phyloP scores from a whole-genome alignment of 768 basidiomycete species.

The Tulasnella sp. region DNA sequence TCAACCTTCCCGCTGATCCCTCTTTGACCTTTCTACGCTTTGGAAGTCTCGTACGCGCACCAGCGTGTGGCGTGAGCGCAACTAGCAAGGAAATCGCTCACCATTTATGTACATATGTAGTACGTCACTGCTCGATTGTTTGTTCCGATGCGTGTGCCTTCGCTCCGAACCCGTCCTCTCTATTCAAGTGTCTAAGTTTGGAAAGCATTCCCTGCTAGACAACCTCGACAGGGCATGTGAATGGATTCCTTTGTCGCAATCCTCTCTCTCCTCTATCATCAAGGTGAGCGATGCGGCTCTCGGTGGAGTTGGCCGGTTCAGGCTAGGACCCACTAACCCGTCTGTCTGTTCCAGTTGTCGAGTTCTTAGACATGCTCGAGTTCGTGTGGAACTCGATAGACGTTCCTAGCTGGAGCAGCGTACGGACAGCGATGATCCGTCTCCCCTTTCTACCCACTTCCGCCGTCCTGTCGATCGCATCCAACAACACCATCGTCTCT shows the following conservation, averaged over 20 bases:
- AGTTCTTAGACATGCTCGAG: not conserved
- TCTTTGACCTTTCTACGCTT: too few relatives aligned
- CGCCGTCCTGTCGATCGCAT: not conserved
- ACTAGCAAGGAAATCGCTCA: too few relatives aligned
- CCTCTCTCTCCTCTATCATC: not conserved
- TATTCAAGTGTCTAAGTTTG: too few relatives aligned
- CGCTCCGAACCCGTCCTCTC: too few relatives aligned
- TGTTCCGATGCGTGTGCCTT: too few relatives aligned
- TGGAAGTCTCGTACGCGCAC: too few relatives aligned
- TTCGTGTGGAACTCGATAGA: not conserved
- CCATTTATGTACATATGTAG: too few relatives aligned
- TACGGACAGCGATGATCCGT: not conserved
- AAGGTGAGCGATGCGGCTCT: not conserved
- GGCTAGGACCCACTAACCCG: not conserved
- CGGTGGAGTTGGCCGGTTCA: not conserved
- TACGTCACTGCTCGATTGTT: too few relatives aligned
- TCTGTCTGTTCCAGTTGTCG: not conserved
- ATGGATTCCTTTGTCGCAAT: not conserved
- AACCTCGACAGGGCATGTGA: not conserved
- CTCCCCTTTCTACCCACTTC: not conserved
- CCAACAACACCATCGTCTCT: not conserved
- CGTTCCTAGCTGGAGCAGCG: not conserved
- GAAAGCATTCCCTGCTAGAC: too few relatives aligned
- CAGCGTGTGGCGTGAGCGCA: too few relatives aligned
- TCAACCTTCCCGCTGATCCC: too few relatives aligned